Evolutionary conservation across 441 rosid species (phyloP), one percentile per base, ranked within the genome.

Genomic region (Macaranga tanarius): DNA sequence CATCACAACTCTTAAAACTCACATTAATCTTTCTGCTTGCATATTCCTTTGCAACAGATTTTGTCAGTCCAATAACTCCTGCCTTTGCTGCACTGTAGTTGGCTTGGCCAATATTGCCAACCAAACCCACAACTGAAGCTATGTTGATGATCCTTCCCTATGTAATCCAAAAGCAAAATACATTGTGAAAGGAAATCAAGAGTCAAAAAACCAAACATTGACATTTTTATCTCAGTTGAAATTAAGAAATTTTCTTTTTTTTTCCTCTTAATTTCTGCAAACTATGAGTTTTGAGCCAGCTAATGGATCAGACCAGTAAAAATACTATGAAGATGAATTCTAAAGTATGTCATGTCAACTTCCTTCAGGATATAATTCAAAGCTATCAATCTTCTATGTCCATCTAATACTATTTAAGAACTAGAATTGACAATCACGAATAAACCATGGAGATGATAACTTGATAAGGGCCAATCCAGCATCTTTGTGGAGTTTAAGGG

Each of bases 21-120:
- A 86, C 98, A 76, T 86, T 95, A 25, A 95, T 91, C 74, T 90
- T 91, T 84, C 98, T 84, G 89, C 95, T 83, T 2, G 95, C 86
- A 82, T 84, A 87, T 76, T 95, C 99, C 86, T 77, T 92, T 19
- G 97, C 98, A 64, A 81, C 90, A 70, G 87, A 76, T 80, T 91
- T 95, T 63, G 98, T 91, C 28, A 95, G 66, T 50, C 96, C 90
- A 85, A 95, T 95, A 74, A 95, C 99, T 80, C 99, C 96, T 31
- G 93, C 97, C 84, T 95, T 95, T 50, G 97, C 93, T 28, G 97
- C 99, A 79, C 92, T 90, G 75, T 91, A 95, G 85, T 95, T 92
- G 79, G 97, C 97, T 88, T 95, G 99, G 50, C 99, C 99, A 16
- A 62, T 71, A 20, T 95, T 95, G 73, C 96, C 98, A 76, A 92